phyloP scores from a whole-genome alignment of 2,329 filamentous ascomycete genomes.

The Ophiostoma ulmi region DNA sequence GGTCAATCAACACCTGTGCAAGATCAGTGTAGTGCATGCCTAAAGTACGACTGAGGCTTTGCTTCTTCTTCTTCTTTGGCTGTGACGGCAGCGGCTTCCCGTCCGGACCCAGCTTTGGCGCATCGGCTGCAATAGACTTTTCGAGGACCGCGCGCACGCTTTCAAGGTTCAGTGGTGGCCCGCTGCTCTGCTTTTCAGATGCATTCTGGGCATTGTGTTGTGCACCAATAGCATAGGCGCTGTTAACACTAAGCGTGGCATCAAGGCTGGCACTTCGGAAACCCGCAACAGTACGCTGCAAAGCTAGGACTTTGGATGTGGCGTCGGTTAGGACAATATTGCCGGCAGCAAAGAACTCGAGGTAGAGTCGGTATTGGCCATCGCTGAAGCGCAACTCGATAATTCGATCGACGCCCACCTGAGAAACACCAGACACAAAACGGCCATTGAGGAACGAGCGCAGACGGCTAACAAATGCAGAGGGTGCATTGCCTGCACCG shows the following conservation, averaged over 20 bases:
- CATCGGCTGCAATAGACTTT: conserved; percentile 48
- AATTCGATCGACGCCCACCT: conserved; percentile 89
- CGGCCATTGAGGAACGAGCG: conserved; percentile 86
- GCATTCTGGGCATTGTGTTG: background rate
- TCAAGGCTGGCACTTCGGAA: conserved; percentile 28
- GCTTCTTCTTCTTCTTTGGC: conserved; percentile 59
- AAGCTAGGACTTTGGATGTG: conserved; percentile 72
- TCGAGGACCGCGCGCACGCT: conserved; percentile 65
- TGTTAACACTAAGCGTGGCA: conserved; percentile 27
- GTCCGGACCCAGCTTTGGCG: conserved; percentile 30
- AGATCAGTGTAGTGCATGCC: conserved; percentile 82
- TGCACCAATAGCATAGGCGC: conserved; percentile 54
- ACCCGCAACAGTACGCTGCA: conserved; percentile 52
- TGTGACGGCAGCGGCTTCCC: conserved; percentile 7
- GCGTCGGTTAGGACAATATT: conserved; percentile 90
- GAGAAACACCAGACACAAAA: conserved; percentile 70
- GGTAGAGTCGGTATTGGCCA: conserved; percentile 76
- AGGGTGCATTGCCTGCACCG: conserved; percentile 52
- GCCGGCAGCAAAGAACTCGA: conserved; percentile 93
- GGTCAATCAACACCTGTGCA: conserved; percentile 81
- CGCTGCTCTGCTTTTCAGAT: conserved; percentile 63
- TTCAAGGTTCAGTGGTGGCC: conserved; percentile 69
- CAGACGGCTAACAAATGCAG: conserved; percentile 75
- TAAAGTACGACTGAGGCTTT: conserved; percentile 68
- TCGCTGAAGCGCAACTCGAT: conserved; percentile 91